Base-by-base conservation (phyloP, 2,329 filamentous ascomycete genomes). In the Cercospora citrullina region DNA sequence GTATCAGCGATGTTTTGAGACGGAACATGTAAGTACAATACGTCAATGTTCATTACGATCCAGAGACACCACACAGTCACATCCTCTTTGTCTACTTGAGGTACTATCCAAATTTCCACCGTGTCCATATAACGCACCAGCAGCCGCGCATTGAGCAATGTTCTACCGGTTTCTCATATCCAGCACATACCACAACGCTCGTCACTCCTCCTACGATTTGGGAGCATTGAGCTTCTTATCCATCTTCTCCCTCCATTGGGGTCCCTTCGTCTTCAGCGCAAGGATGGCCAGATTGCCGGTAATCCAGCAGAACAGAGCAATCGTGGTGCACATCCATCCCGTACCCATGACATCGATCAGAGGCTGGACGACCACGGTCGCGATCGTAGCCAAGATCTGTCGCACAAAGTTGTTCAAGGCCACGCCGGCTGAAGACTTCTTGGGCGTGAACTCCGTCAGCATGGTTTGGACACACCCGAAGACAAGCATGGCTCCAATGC, bases 381-480 rank as follows among this genome's bases (percentile, higher is more conserved):
- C 91, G 1, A 91, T 84, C 68, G 90, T 93, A 61, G 86, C 88
- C 73, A 93, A 89, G 45, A 93, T 91, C 73, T 94, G 94, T 60
- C 92, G 83, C 65, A 92, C 83, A 74, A 94, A 92, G 77, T 94
- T 94, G 78, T 94, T 93, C 53, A 94, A 82, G 0, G 92, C 92
- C 2, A 94, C 90, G 1, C 91, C 91, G 8, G 86, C 86, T 1
- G 88, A 90, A 63, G 89, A 89, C 68, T 85, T 84, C 55, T 87
- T 85, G 14, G 90, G 90, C 83, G 94, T 89, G 75, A 94, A 93
- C 76, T 95, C 92, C 0, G 91, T 94, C 71, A 94, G 82, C 90
- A 94, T 93, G 0, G 92, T 94, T 0, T 91, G 93, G 0, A 87
- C 65, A 72, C 87, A 85, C 61, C 87, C 85, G 79, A 91, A 93